Conservation (phyloP, 139 green algal genomes). For the Zygnema cylindricum region DNA sequence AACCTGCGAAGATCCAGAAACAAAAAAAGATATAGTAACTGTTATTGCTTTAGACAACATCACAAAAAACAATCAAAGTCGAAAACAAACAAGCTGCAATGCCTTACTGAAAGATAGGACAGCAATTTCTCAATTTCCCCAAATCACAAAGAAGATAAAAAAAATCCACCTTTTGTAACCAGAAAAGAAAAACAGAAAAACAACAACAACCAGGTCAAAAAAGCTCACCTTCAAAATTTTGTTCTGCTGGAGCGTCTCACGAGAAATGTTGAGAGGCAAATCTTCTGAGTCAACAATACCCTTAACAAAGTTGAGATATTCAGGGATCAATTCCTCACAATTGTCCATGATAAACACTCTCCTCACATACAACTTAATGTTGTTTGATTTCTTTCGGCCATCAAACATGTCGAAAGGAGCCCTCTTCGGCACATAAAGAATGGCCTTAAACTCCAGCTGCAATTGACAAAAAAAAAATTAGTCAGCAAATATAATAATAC, state of each 20-base stretch:
- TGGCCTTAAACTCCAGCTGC: constrained; percentile 99
- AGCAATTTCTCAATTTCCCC: too few species aligned
- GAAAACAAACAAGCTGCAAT: too few species aligned
- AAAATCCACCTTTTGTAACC: too few species aligned
- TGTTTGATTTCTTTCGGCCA: constrained; percentile 91
- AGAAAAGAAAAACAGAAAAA: too few species aligned
- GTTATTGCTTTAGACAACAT: too few species aligned
- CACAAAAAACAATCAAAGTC: too few species aligned
- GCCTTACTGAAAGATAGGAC: too few species aligned
- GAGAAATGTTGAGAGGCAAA: constrained; percentile 99
- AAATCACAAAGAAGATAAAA: too few species aligned
- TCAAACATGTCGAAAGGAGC: constrained; percentile 99
- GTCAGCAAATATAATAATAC: too few species aligned
- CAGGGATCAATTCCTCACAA: constrained; percentile 98
- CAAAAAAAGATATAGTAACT: too few species aligned
- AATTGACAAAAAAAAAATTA: constrained; percentile 1
- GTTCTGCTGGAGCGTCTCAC: constrained; percentile 99
- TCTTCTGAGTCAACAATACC: constrained; percentile 98
- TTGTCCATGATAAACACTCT: constrained; percentile 99
- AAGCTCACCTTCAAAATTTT: constrained; percentile 96
- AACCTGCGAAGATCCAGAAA: too few species aligned
- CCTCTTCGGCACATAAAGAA: constrained; percentile 90
- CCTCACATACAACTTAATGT: constrained; percentile 99
- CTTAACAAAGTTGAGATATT: constrained; percentile 97
- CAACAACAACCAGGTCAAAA: too few species aligned